phyloP scores from a whole-genome alignment of 257 asterid genomes.

The Voacanga thouarsii region DNA sequence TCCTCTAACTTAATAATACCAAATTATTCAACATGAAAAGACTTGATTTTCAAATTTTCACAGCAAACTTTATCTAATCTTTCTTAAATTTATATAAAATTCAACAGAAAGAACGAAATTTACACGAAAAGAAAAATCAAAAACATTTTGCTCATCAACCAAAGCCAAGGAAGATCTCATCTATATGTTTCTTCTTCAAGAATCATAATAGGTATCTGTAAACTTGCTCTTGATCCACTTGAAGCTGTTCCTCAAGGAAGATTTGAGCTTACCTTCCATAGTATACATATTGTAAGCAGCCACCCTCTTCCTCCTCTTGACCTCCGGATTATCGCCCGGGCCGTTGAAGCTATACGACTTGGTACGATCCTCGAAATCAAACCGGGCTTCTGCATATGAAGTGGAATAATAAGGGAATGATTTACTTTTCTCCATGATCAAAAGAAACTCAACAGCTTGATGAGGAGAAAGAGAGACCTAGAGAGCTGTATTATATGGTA shows the following conservation, averaged over 20 bases:
- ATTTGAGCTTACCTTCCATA: slow-evolving; percentile 75
- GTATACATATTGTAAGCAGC: slow-evolving; percentile 75
- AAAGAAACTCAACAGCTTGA: slow-evolving; percentile 6
- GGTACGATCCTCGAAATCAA: slow-evolving; percentile 62
- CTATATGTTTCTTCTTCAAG: neutral
- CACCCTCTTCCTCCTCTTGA: slow-evolving; percentile 76
- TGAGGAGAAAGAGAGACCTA: slow-evolving; percentile 22
- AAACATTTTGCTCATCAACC: neutral
- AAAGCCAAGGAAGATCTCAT: neutral
- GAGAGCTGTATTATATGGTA: slow-evolving; percentile 9
- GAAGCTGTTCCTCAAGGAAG: slow-evolving; percentile 78
- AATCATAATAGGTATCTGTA: slow-evolving; percentile 36
- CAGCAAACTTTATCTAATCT: neutral
- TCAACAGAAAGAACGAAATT: neutral
- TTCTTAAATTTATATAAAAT: neutral
- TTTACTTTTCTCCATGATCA: slow-evolving; percentile 66
- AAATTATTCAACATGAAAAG: neutral
- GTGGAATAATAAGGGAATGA: slow-evolving; percentile 72
- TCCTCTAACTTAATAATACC: neutral
- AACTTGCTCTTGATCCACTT: slow-evolving; percentile 93
- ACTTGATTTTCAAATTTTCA: neutral
- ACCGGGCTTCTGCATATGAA: slow-evolving; percentile 65
- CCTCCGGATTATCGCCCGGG: slow-evolving; percentile 66
- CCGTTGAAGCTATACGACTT: slow-evolving; percentile 89
- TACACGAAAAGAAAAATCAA: neutral